Evolutionary conservation across 768 basidiomycete genomes (phyloP), one percentile per base, ranked within the genome.

Genomic region (Sarcodon aspratus): DNA sequence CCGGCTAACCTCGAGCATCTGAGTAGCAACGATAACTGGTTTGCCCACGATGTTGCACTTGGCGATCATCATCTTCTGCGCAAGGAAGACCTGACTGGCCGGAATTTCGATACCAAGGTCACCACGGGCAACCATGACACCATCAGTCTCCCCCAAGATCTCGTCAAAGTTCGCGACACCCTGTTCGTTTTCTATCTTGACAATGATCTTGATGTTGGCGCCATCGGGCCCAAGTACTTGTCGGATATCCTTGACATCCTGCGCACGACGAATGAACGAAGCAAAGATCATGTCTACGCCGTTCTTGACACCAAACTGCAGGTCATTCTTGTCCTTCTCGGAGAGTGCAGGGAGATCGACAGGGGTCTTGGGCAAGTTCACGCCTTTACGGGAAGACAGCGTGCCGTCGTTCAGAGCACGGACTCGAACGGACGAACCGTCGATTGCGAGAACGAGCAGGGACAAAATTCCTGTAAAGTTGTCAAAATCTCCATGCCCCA

Each of bases 1-100:
- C 32, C 33, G 31, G 58, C 71, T 51, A 53, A 85, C 87, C 76
- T 98, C 95, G 57, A 99, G 83, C 95, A 99, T 99, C 68, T 99
- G 95, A 11, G 96, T 99, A 9, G 96, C 96, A 53, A 96, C 94
- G 63, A 99, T 98, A 61, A 90, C 88, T 37, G 96, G 94, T 74
- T 99, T 99, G 58, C 96, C 96, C 48, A 79, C 83, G 61, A 95
- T 87, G 74, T 96, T 97, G 72, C 93, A 96, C 73, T 98, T 98
- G 51, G 95, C 81, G 59, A 98, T 99, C 94, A 99, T 99, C 95
- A 98, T 98, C 74, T 99, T 99, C 67, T 99, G 96, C 7, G 96
- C 96, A 59, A 98, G 74, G 78, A 99, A 99, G 42, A 99, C 96
- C 63, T 98, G 96, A 60, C 85, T 88, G 40, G 96, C 92, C n/a